Conservation (phyloP, 257 asterid genomes). For the Capsicum pubescens region DNA sequence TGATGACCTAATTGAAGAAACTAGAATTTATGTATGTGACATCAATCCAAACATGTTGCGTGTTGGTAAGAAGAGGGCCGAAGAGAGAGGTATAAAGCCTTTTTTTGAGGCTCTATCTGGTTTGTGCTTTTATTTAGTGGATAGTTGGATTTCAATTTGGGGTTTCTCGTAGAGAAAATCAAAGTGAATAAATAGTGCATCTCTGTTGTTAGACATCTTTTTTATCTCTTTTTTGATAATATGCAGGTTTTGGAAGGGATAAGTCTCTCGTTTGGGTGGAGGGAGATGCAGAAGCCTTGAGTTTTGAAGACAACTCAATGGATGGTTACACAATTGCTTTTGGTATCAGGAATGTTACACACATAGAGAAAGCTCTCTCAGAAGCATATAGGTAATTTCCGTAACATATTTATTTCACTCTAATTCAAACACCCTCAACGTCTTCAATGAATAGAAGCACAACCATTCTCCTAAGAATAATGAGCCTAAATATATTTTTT, state of each 20-base stretch:
- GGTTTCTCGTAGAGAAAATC: neutral
- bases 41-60: conserved; percentile 86
- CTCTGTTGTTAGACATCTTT: neutral
- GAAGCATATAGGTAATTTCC: conserved; percentile 83
- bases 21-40: conserved; percentile 80
- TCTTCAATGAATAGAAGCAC: neutral
- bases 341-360: conserved; percentile 95
- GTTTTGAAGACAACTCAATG: conserved; percentile 75
- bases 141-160: neutral
- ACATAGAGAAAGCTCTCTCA: conserved; percentile 82
- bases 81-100: conserved; percentile 61
- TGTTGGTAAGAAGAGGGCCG: conserved; percentile 85
- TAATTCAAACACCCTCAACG: neutral
- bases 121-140: conserved; percentile 3
- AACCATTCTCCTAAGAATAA: neutral
- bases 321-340: conserved; percentile 98
- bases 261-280: conserved; percentile 88
- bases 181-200: neutral
- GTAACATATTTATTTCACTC: conserved; percentile 7
- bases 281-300: conserved; percentile 91
- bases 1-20: conserved; percentile 66
- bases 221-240: neutral
- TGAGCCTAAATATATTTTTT: neutral
- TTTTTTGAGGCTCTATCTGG: neutral
- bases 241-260: conserved; percentile 61